phyloP scores from a whole-genome alignment of 2,329 filamentous ascomycete species.

The Aspergillus neotritici region DNA sequence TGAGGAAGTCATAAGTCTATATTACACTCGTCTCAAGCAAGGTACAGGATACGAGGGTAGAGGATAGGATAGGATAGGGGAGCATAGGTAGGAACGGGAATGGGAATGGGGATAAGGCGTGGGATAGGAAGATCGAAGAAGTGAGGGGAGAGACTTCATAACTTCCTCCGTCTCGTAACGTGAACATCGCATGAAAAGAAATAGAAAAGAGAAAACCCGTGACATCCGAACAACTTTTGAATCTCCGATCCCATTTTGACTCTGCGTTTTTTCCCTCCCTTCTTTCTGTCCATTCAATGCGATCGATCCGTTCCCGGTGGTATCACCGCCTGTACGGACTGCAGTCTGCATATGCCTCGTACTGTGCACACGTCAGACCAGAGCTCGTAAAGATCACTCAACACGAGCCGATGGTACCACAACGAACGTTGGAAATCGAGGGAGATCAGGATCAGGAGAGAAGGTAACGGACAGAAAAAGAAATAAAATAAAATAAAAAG shows the following conservation, averaged over 20 bases:
- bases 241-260: conserved; percentile 15
- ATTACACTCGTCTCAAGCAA: conserved; percentile 23
- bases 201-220: conserved; percentile 10
- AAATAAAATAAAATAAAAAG: conserved; percentile 17
- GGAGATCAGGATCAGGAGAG: conserved; percentile 38
- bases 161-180: conserved; percentile 22
- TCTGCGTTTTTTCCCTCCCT: conserved; percentile 1
- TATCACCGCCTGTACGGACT: background rate
- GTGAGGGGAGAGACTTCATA: conserved; percentile 13
- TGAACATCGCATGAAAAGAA: conserved; percentile 3
- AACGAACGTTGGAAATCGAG: conserved; percentile 36
- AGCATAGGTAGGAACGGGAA: too few species aligned
- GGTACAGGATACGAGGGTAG: conserved; percentile 14
- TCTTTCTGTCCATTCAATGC: conserved; percentile 1
- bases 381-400: conserved; percentile 19
- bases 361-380: background rate
- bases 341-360: background rate
- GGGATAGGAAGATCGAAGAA: conserved; percentile 17
- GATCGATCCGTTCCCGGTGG: conserved; percentile 1
- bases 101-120: conserved; percentile 8
- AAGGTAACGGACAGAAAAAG: conserved; percentile 21
- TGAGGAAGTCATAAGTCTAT: conserved; percentile 29
- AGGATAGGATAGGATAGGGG: too few species aligned
- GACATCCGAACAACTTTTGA: conserved; percentile 20
- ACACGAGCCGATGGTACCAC: conserved; percentile 29